A percentile compares a stretch with the other conserved stretches of the same genome.
Evolutionary conservation across 805 yeast species (phyloP).

Genomic region (Scheffersomyces stipitis): DNA sequence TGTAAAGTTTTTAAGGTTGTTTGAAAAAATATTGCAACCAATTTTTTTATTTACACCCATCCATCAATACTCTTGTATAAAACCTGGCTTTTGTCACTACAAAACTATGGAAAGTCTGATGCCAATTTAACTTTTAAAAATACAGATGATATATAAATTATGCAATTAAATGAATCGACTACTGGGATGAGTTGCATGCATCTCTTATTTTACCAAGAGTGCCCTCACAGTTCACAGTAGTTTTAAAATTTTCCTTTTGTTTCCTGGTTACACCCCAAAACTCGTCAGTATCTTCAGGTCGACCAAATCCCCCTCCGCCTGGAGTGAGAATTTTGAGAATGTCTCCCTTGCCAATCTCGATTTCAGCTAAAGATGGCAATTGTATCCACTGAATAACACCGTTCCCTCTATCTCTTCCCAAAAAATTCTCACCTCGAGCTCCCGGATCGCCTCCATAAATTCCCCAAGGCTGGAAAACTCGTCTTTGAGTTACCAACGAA

Average conservation of each 20-base stretch:
- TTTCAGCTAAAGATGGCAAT: conserved; percentile 68
- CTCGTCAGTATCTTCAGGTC: not conserved
- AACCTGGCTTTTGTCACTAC: too few relatives aligned
- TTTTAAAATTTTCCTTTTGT: not conserved
- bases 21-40: too few relatives aligned
- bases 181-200: conserved; percentile 12
- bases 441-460: conserved; percentile 30
- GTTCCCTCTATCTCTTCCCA: conserved; percentile 29
- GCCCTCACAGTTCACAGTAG: conserved; percentile 1
- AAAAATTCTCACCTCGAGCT: conserved; percentile 38
- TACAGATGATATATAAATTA: too few relatives aligned
- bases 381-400: conserved; percentile 19
- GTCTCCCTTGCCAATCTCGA: conserved; percentile 60
- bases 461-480: conserved; percentile 22
- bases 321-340: conserved; percentile 69
- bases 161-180: too few relatives aligned
- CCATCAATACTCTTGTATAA: too few relatives aligned
- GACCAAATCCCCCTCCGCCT: conserved; percentile 87
- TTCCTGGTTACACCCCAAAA: not conserved
- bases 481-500: conserved; percentile 19
- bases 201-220: conserved; percentile 5
- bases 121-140: too few relatives aligned
- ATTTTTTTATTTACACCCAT: too few relatives aligned
- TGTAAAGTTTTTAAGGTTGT: too few relatives aligned
- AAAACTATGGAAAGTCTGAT: too few relatives aligned